A percentile compares a stretch with the other conserved stretches of the same genome.
phyloP scores from a whole-genome alignment of 495 filamentous ascomycete genomes.

The Penicillium lividum region DNA sequence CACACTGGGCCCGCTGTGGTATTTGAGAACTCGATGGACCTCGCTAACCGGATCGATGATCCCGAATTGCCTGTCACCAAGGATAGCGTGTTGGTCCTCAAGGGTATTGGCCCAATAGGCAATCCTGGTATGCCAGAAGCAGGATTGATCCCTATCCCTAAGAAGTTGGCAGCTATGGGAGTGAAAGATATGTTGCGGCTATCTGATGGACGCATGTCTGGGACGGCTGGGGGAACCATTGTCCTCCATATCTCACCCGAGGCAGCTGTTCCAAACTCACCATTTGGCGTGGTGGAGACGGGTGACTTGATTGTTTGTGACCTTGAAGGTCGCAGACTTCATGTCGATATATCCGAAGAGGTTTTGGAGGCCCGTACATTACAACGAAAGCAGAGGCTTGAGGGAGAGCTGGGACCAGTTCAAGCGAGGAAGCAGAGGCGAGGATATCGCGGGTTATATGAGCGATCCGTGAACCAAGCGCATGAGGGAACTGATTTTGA shows the following conservation, averaged over 20 bases:
- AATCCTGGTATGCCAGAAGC: slow-evolving; percentile 72
- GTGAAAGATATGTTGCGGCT: slow-evolving; percentile 67
- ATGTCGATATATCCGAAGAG: slow-evolving; percentile 50
- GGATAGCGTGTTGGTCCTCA: slow-evolving; percentile 59
- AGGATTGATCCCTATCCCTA: slow-evolving; percentile 63
- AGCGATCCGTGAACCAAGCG: slow-evolving; percentile 64
- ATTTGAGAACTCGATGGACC: slow-evolving; percentile 56
- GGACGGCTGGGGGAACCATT: slow-evolving; percentile 70
- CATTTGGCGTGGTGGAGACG: slow-evolving; percentile 59
- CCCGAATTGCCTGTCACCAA: slow-evolving; percentile 51
- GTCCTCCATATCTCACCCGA: slow-evolving; percentile 66
- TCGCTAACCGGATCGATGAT: slow-evolving; percentile 59
- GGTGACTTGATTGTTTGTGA: slow-evolving; percentile 60
- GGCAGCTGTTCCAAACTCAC: slow-evolving; percentile 54
- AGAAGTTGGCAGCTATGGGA: slow-evolving; percentile 58
- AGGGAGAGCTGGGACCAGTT: slow-evolving; percentile 28
- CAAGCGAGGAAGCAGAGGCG: slow-evolving; percentile 42
- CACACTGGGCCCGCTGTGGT: slow-evolving; percentile 61
- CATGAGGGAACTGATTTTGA: slow-evolving; percentile 66
- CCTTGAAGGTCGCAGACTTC: slow-evolving; percentile 44
- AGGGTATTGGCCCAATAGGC: slow-evolving; percentile 63
- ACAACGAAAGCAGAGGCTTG: slow-evolving; percentile 29
- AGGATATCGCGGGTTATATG: slow-evolving; percentile 66
- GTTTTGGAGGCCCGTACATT: slow-evolving; percentile 44
- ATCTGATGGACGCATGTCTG: slow-evolving; percentile 68